phyloP scores from a whole-genome alignment of 352 stramenopile species.

The Globisporangium emineosum region DNA sequence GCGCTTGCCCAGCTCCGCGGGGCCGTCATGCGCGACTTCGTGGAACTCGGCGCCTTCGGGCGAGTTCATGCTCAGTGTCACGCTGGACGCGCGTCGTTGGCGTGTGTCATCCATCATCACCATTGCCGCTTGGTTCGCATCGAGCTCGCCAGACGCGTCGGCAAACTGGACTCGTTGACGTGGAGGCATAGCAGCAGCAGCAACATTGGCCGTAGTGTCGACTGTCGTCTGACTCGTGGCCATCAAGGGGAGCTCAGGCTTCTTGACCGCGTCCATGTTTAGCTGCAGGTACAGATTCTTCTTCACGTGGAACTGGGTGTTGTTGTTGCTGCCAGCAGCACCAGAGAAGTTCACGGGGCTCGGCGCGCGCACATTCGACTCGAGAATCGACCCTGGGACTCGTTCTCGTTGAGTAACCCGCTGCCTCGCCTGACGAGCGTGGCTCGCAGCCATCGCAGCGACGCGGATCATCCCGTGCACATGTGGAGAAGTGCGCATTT shows the following conservation, averaged over 20 bases:
- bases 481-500: slow-evolving; percentile 10
- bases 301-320: slow-evolving; percentile 25
- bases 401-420: slow-evolving; percentile 12
- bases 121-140: slow-evolving; percentile 1
- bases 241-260: slow-evolving; percentile 40
- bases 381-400: background rate
- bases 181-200: background rate
- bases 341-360: slow-evolving; percentile 14
- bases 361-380: slow-evolving; percentile 10
- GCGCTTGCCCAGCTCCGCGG: slow-evolving; percentile 50
- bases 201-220: background rate
- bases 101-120: background rate
- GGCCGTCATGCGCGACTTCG: slow-evolving; percentile 72
- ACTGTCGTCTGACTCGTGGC: slow-evolving; percentile 11
- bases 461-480: slow-evolving; percentile 34
- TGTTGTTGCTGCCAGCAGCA: background rate
- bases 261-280: slow-evolving; percentile 38
- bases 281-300: slow-evolving; percentile 60
- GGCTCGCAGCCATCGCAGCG: slow-evolving; percentile 48
- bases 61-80: slow-evolving; percentile 57
- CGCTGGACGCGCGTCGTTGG: slow-evolving; percentile 44
- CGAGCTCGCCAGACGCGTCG: background rate
- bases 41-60: slow-evolving; percentile 69
- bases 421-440: slow-evolving; percentile 38
- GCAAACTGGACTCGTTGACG: slow-evolving; percentile 16